phyloP scores from a whole-genome alignment of 164 flowering plant species.

The Piper betle region DNA sequence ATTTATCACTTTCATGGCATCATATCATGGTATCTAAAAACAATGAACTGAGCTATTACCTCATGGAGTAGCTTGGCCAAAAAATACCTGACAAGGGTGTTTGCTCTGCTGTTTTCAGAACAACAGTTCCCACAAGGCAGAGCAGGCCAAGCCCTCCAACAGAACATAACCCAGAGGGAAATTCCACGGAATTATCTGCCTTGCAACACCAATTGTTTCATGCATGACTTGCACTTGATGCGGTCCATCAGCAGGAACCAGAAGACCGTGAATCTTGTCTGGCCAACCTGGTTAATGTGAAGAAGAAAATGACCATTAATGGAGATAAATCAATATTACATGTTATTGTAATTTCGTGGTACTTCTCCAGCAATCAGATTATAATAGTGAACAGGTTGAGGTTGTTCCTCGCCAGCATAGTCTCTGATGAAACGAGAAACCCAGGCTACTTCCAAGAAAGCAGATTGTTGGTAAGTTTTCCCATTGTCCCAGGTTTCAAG shows the following conservation, averaged over 20 bases:
- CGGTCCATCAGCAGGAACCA: slow-evolving; percentile 67
- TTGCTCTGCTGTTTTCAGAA: slow-evolving; percentile 75
- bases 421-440: slow-evolving; percentile 23
- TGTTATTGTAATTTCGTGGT: background rate
- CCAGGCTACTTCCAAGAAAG: slow-evolving; percentile 25
- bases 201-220: slow-evolving; percentile 86
- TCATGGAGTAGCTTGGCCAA: slow-evolving; percentile 53
- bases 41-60: too few relatives aligned
- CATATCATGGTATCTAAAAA: too few relatives aligned
- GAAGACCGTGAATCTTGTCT: slow-evolving; percentile 75
- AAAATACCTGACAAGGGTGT: slow-evolving; percentile 75
- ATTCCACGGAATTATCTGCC: slow-evolving; percentile 88
- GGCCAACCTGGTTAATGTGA: slow-evolving; percentile 58
- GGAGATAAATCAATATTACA: too few relatives aligned
- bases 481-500: slow-evolving; percentile 49
- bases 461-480: slow-evolving; percentile 29
- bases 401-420: slow-evolving; percentile 34
- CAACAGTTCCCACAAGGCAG: slow-evolving; percentile 69
- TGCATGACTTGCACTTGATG: slow-evolving; percentile 59
- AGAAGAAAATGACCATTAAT: slow-evolving; percentile 8
- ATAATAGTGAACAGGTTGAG: slow-evolving; percentile 5
- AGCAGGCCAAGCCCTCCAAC: slow-evolving; percentile 92
- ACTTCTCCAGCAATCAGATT: background rate
- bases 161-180: slow-evolving; percentile 60
- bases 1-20: too few relatives aligned